These are phyloP conservation scores for Uronychia setigera DNA, from an alignment of 73 alveolate species.

Conservation along the genomic window DNA sequence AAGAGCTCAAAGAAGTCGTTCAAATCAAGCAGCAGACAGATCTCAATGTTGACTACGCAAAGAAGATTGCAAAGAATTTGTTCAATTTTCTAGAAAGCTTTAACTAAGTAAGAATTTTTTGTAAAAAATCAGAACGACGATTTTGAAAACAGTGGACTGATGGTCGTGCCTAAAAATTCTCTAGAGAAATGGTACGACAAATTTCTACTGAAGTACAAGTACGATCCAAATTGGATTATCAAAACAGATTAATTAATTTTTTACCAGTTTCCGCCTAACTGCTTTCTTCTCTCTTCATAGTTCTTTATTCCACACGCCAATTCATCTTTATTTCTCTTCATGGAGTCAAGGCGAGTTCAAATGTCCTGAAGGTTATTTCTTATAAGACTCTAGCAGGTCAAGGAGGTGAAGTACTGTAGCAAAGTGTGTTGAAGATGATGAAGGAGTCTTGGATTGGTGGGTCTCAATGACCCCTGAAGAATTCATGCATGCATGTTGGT, in stretches of 20 bases:
- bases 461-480: too few species aligned
- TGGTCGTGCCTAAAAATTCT: slow-evolving; percentile 87
- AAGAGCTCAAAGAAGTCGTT: slow-evolving; percentile 72
- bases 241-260: slow-evolving; percentile 65
- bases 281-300: not conserved
- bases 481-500: too few species aligned
- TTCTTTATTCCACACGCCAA: not conserved
- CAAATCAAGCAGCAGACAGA: slow-evolving; percentile 78
- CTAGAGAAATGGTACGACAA: slow-evolving; percentile 89
- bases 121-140: slow-evolving; percentile 39
- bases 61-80: slow-evolving; percentile 88
- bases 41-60: slow-evolving; percentile 84
- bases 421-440: too few species aligned
- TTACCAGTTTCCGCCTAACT: not conserved
- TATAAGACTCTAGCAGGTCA: not conserved
- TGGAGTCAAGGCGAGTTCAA: not conserved
- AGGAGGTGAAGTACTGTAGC: too few species aligned
- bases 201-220: slow-evolving; percentile 85
- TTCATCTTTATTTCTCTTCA: not conserved
- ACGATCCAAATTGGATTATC: slow-evolving; percentile 93
- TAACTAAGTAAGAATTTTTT: slow-evolving; percentile 56
- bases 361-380: not conserved
- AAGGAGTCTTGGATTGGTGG: too few species aligned
- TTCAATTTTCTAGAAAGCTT: slow-evolving; percentile 89
- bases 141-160: slow-evolving; percentile 62